Evolutionary conservation across 2,329 filamentous ascomycete species (phyloP), one percentile per base, ranked within the genome.

Genomic region (Colletotrichum sp.): DNA sequence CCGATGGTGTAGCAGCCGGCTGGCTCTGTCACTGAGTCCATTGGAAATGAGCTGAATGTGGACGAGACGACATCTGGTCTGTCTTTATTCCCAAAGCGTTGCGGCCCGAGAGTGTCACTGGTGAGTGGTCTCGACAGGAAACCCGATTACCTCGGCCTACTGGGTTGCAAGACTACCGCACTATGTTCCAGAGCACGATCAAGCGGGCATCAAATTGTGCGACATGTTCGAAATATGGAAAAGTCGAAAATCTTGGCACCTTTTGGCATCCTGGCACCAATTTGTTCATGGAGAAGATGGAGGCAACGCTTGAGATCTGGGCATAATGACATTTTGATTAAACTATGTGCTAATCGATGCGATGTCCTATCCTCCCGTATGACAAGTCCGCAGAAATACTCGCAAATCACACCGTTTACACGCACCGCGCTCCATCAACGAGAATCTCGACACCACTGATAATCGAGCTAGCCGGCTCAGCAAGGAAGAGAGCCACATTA

Each of bases 161-260:
- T 10, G 55, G 15, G 55, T 0, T 2, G 7, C 15, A 28, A 28
- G 55, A 3, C 3, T 58, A 15, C 24, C 24, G 15, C 55, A 58
- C 6, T 1, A 1, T 2, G 3, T 28, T 28, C 55, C 55, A 28
- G 15, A 0, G 0, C 0, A 26, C 24, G 3, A 6, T 6, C 15
- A 58, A 28, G 8, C 6, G 2, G 10, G 26, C 15, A 58, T 28
- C 13, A 10, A 0, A 2, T 1, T 10, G 16, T 18, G 6, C 1
- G 13, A 8, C 5, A 56, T 56, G 21, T 8, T 12, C 4, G 4
- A 8, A 8, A 3, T 9, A 0, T 12, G 38, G 18, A n/a, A 6
- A 56, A 16, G 3, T 24, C 9, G 6, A 26, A 26, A 8, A 6
- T 7, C 0, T 28, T 18, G 21, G 1, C 6, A 8, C 0, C 0